Conservation (phyloP, 106 monocot species). For the Posidonia australis region DNA sequence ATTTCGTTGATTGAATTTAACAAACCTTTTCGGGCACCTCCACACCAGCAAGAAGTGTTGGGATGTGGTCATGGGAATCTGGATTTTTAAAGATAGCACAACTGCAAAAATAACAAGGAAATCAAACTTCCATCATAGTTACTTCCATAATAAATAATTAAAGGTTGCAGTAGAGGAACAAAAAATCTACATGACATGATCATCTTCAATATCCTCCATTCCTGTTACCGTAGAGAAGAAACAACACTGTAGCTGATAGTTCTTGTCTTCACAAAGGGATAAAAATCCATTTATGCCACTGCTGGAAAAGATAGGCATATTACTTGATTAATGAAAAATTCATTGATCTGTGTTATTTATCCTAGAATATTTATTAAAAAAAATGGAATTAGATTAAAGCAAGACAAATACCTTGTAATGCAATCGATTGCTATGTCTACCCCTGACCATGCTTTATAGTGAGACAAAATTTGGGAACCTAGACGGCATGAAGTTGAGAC, state of each 20-base stretch:
- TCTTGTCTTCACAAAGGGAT: neutral
- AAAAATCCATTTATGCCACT: too few relatives aligned
- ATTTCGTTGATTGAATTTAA: too few relatives aligned
- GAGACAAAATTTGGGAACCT: too few relatives aligned
- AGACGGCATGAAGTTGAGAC: too few relatives aligned
- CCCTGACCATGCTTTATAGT: too few relatives aligned
- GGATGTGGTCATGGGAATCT: neutral
- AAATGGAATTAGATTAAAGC: too few relatives aligned
- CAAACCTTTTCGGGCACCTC: neutral
- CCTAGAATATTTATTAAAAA: neutral
- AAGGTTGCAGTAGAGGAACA: too few relatives aligned
- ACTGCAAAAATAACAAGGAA: neutral
- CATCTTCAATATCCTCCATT: constrained; percentile 16
- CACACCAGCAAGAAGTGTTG: neutral
- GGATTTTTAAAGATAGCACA: neutral
- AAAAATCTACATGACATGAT: constrained; percentile 24
- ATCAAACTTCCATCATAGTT: neutral
- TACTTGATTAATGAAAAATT: neutral
- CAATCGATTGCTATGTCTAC: too few relatives aligned
- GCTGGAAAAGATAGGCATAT: too few relatives aligned
- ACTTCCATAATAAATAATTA: neutral
- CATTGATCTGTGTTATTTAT: neutral
- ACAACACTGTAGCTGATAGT: neutral
- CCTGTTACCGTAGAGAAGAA: constrained; percentile 1
- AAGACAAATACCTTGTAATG: too few relatives aligned